Conservation (phyloP, 306 rosid species). For the Quercus glauca region DNA sequence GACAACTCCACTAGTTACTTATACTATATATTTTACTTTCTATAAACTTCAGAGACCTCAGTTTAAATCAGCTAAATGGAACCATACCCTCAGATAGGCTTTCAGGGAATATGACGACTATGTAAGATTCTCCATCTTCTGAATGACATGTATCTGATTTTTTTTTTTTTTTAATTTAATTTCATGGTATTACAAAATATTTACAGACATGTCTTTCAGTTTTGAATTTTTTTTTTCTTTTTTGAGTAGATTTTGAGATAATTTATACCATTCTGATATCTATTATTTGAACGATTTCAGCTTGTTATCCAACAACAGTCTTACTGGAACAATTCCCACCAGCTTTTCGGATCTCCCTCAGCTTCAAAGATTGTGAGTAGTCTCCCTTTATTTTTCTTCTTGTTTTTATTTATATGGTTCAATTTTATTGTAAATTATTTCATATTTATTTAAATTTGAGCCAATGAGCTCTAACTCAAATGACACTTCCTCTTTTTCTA, state of each 20-base stretch:
- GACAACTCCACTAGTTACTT: slow-evolving; percentile 12
- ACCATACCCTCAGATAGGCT: slow-evolving; percentile 57
- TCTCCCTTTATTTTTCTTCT: slow-evolving; percentile 6
- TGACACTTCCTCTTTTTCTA: too few species aligned
- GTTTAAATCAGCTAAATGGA: slow-evolving; percentile 71
- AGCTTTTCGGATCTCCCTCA: slow-evolving; percentile 48
- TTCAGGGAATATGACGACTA: slow-evolving; percentile 66
- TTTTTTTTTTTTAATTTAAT: not conserved
- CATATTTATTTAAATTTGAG: not conserved
- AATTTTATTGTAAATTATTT: not conserved
- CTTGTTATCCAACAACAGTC: slow-evolving; percentile 68
- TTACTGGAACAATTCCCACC: slow-evolving; percentile 70
- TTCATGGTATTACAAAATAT: not conserved
- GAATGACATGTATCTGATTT: slow-evolving; percentile 2
- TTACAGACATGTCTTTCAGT: not conserved
- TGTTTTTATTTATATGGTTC: slow-evolving; percentile 2
- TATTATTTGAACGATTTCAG: slow-evolving; percentile 42
- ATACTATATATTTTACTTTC: slow-evolving; percentile 20
- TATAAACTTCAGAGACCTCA: slow-evolving; percentile 70
- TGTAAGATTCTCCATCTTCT: slow-evolving; percentile 58
- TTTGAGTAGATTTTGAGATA: not conserved
- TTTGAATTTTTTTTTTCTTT: not conserved
- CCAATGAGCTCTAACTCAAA: too few species aligned
- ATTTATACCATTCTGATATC: not conserved
- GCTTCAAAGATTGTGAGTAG: slow-evolving; percentile 77